Percentiles rank a stretch among this genome's conserved stretches.
Conservation (phyloP, 148 eudicot genomes). For the Vaccinium darrowii region DNA sequence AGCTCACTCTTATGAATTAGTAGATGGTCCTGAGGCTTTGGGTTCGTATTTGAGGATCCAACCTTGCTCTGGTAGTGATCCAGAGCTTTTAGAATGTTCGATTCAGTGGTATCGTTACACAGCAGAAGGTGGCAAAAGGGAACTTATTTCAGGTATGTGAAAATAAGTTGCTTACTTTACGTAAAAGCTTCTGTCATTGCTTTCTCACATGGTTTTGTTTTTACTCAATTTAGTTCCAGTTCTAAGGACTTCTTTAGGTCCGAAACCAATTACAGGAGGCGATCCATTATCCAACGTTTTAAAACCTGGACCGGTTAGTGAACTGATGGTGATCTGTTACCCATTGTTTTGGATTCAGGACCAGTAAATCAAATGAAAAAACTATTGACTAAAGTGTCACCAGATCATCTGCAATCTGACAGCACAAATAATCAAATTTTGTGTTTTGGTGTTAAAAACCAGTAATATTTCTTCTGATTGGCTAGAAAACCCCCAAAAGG, state of each 20-base stretch:
- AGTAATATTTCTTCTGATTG: too few relatives aligned
- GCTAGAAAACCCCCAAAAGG: too few relatives aligned
- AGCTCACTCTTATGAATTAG: slow-evolving; percentile 58
- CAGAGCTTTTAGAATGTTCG: slow-evolving; percentile 65
- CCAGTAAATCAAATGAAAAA: too few relatives aligned
- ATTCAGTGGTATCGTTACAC: slow-evolving; percentile 89
- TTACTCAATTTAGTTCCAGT: neutral
- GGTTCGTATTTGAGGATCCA: slow-evolving; percentile 77
- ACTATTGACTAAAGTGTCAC: too few relatives aligned
- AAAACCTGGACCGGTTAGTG: neutral
- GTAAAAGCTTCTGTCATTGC: neutral
- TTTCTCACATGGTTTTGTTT: neutral
- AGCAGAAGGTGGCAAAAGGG: slow-evolving; percentile 63
- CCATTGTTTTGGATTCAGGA: too few relatives aligned
- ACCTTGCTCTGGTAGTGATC: slow-evolving; percentile 54
- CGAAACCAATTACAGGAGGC: neutral
- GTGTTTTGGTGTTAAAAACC: too few relatives aligned
- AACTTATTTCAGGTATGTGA: slow-evolving; percentile 77
- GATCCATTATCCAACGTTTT: neutral
- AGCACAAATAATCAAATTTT: too few relatives aligned
- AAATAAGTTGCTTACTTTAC: slow-evolving; percentile 7
- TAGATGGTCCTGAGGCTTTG: slow-evolving; percentile 76
- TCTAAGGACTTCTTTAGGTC: neutral
- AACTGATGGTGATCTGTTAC: neutral
- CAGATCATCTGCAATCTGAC: too few relatives aligned